Evolutionary conservation across 2,329 filamentous ascomycete genomes (phyloP).

Genomic region (Aspergillus flavus): DNA sequence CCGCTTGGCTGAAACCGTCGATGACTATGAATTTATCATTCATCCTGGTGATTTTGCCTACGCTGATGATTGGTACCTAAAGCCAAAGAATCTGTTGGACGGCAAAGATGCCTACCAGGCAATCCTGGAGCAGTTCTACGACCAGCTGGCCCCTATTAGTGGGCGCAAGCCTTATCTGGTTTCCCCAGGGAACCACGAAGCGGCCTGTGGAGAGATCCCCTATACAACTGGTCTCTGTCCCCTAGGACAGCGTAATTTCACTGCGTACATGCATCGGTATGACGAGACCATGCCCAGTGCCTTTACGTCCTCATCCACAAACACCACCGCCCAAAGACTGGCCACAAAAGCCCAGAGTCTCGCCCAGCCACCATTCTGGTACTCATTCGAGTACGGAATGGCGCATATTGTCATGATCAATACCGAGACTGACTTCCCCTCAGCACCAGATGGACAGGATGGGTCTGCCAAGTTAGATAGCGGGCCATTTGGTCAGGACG

Average conservation of each 20-base stretch:
- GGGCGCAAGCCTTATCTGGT: conserved; percentile 60
- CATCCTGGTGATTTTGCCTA: conserved; percentile 56
- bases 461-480: conserved; percentile 48
- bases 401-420: conserved; percentile 58
- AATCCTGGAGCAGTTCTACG: conserved; percentile 61
- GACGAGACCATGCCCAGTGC: conserved; percentile 55
- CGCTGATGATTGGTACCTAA: conserved; percentile 60
- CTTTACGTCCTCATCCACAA: conserved; percentile 53
- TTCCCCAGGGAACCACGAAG: conserved; percentile 63
- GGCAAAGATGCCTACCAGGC: conserved; percentile 58
- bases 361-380: conserved; percentile 60
- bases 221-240: conserved; percentile 29
- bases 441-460: conserved; percentile 50
- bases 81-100: conserved; percentile 49
- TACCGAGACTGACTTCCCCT: conserved; percentile 60
- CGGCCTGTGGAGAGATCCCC: conserved; percentile 47
- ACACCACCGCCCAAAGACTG: conserved; percentile 43
- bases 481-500: conserved; percentile 53
- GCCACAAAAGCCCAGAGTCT: conserved; percentile 51
- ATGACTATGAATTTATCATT: conserved; percentile 57
- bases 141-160: conserved; percentile 57
- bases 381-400: conserved; percentile 63
- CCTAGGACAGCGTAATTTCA: conserved; percentile 62
- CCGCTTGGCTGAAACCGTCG: conserved; percentile 53
- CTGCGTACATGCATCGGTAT: conserved; percentile 61